Percentiles rank a stretch among this genome's conserved stretches.
These are phyloP conservation scores for Diaporthe helianthi DNA, from an alignment of 2,329 filamentous ascomycete species.

Conservation along the genomic window DNA sequence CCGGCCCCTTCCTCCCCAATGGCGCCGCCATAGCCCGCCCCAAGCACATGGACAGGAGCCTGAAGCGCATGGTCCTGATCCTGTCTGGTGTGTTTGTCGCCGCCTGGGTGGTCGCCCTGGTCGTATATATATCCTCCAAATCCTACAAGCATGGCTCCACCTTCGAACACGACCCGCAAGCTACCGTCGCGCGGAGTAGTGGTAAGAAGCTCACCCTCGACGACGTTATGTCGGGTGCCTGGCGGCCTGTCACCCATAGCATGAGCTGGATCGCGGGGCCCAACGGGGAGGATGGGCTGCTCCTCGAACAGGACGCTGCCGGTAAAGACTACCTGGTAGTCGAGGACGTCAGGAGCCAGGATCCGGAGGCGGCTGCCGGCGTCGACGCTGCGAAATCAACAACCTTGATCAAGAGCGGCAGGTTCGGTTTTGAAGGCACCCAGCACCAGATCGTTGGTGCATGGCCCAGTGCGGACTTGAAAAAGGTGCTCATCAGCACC, in stretches of 20 bases:
- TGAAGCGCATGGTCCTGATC: conserved; percentile 69
- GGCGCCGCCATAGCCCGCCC: conserved; percentile 46
- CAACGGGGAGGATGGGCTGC: conserved; percentile 79
- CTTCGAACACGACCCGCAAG: conserved; percentile 72
- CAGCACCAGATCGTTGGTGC: conserved; percentile 65
- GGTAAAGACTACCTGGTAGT: conserved; percentile 82
- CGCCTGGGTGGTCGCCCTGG: conserved; percentile 73
- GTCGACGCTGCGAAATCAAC: conserved; percentile 57
- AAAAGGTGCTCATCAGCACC: conserved; percentile 84
- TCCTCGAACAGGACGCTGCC: conserved; percentile 73
- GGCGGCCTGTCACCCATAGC: conserved; percentile 67
- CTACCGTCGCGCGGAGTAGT: conserved; percentile 64
- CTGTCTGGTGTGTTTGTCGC: conserved; percentile 66
- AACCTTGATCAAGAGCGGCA: conserved; percentile 75
- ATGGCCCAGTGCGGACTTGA: conserved; percentile 83
- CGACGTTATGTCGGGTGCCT: conserved; percentile 71
- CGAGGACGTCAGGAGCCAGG: conserved; percentile 75
- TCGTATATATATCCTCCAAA: conserved; percentile 70
- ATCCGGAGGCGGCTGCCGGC: conserved; percentile 43
- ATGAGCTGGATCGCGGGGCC: conserved; percentile 81
- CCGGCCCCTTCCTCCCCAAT: conserved; percentile 58
- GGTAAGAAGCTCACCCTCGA: conserved; percentile 78
- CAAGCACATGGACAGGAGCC: conserved; percentile 69
- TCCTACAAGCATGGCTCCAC: conserved; percentile 69
- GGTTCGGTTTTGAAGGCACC: conserved; percentile 66